phyloP scores from a whole-genome alignment of 495 filamentous ascomycete genomes.

The Aspergillus coremiiformis region DNA sequence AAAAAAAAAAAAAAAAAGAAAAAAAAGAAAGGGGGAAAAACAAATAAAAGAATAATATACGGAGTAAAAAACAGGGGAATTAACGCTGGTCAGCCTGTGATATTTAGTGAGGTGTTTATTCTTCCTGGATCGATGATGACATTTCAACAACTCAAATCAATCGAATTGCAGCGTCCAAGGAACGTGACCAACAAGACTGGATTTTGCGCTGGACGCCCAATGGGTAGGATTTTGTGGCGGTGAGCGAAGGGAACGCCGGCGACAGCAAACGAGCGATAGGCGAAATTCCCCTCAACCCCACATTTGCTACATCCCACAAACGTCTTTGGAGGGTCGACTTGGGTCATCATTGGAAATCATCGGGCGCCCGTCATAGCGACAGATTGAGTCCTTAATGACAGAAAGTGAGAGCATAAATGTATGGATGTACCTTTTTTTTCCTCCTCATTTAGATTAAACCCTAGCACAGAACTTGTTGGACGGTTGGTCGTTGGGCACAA shows the following conservation, averaged over 20 bases:
- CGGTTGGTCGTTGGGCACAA: conserved; percentile 7
- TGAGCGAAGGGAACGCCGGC: conserved; percentile 19
- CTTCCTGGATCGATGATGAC: no score
- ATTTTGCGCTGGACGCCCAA: no score
- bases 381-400: background rate
- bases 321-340: conserved; percentile 6
- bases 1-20: no score
- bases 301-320: conserved; percentile 16
- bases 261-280: conserved; percentile 27
- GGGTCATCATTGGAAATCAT: conserved; percentile 6
- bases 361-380: background rate
- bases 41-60: no score
- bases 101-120: no score
- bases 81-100: no score
- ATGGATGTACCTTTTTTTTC: background rate
- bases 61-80: no score
- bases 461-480: conserved; percentile 2
- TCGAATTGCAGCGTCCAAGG: no score
- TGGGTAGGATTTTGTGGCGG: conserved; percentile 42
- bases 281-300: conserved; percentile 32
- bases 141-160: no score
- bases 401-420: background rate
- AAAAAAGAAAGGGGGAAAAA: no score
- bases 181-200: no score
- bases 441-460: background rate